These are phyloP conservation scores for Diutina sp. DNA, from an alignment of 1,139 yeast genomes.

Conservation along the genomic window DNA sequence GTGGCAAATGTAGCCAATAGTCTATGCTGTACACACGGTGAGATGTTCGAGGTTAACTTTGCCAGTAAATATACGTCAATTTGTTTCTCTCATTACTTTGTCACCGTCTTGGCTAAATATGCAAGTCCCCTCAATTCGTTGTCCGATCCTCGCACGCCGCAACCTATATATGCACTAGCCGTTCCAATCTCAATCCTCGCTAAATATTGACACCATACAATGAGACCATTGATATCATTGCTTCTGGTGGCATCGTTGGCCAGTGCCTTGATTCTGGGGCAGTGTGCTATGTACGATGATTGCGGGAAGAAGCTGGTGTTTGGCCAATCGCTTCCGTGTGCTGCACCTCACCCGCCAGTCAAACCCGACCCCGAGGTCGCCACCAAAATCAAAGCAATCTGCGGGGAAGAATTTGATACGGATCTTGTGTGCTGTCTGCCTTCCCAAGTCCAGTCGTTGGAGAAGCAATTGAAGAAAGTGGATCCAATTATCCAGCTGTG, in stretches of 20 bases:
- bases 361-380: slow-evolving; percentile 30
- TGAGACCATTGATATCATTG: not conserved
- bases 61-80: too few relatives aligned
- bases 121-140: not conserved
- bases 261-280: not conserved
- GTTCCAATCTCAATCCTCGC: not conserved
- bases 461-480: slow-evolving; percentile 52
- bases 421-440: slow-evolving; percentile 27
- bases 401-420: slow-evolving; percentile 56
- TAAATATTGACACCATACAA: not conserved
- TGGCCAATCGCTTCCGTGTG: slow-evolving; percentile 74
- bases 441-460: slow-evolving; percentile 21
- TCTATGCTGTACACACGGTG: too few relatives aligned
- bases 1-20: not conserved
- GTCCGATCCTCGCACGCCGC: not conserved
- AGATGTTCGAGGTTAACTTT: too few relatives aligned
- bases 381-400: slow-evolving; percentile 39
- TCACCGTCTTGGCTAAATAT: not conserved
- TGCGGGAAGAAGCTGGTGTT: slow-evolving; percentile 79
- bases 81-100: too few relatives aligned
- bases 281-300: slow-evolving; percentile 44
- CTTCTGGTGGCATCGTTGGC: not conserved
- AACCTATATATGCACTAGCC: not conserved
- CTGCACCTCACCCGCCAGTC: slow-evolving; percentile 36
- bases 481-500: slow-evolving; percentile 80